phyloP scores from a whole-genome alignment of 78 protist genomes.

The Goniomonas avonlea region DNA sequence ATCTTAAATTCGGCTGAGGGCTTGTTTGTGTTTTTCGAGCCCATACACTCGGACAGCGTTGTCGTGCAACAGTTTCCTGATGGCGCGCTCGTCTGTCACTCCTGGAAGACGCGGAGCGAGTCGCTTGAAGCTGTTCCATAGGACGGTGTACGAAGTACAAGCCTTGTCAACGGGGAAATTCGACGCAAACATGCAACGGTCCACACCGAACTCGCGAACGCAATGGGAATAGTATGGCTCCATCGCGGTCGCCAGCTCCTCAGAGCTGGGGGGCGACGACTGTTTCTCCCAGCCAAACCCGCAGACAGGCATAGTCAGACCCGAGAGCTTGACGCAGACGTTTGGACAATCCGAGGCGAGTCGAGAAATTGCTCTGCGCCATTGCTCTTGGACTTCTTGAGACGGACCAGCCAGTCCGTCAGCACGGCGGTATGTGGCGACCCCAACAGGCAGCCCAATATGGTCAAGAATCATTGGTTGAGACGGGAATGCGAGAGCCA shows the following conservation, averaged over 20 bases:
- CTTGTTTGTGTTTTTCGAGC: no score
- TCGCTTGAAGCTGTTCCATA: not conserved
- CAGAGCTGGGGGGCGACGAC: not conserved
- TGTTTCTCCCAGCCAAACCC: not conserved
- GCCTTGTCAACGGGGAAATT: conserved; percentile 19
- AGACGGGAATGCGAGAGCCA: not conserved
- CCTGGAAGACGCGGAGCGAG: no score
- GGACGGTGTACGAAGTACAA: not conserved
- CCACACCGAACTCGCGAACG: not conserved
- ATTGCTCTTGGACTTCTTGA: not conserved
- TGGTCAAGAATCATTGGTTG: not conserved
- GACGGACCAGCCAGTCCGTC: not conserved
- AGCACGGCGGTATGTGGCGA: not conserved
- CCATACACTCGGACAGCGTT: no score
- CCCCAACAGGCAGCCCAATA: not conserved
- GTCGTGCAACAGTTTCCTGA: no score
- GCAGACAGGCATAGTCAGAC: not conserved
- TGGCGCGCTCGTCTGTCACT: no score
- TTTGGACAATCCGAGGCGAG: not conserved
- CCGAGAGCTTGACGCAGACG: not conserved
- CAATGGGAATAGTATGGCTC: not conserved
- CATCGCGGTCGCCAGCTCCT: not conserved
- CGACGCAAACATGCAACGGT: conserved; percentile 21
- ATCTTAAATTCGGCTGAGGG: no score
- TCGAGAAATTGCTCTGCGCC: no score